Conservation (phyloP, 2,329 filamentous ascomycete genomes). For the Neofusicoccum cordaticola region DNA sequence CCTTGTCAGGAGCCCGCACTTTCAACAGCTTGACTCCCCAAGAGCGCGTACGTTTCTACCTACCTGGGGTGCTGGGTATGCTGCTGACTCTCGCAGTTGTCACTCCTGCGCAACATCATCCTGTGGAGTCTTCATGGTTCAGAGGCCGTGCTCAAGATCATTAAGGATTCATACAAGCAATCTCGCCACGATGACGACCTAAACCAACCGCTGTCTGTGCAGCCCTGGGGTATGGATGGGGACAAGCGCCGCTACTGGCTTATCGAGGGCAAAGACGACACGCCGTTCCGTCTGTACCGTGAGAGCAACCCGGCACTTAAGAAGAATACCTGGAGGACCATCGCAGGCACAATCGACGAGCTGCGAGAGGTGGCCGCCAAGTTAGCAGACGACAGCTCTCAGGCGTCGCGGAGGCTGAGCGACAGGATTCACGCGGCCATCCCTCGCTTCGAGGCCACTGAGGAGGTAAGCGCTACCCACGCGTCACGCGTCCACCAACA, state of each 20-base stretch:
- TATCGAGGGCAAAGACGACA: conserved; percentile 91
- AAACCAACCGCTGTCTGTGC: conserved; percentile 85
- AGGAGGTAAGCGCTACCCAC: conserved; percentile 62
- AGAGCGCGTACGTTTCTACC: conserved; percentile 65
- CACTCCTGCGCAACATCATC: conserved; percentile 76
- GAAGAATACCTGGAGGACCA: conserved; percentile 85
- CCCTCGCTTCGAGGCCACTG: conserved; percentile 86
- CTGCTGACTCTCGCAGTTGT: conserved; percentile 58
- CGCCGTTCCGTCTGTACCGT: conserved; percentile 86
- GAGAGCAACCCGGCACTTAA: conserved; percentile 81
- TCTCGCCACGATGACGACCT: conserved; percentile 71
- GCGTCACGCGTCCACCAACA: neutral
- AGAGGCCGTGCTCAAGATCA: conserved; percentile 73
- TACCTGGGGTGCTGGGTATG: neutral
- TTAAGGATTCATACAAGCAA: conserved; percentile 87
- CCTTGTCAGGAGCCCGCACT: conserved; percentile 72
- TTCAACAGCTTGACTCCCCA: conserved; percentile 81
- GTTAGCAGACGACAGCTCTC: conserved; percentile 74
- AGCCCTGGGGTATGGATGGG: conserved; percentile 85
- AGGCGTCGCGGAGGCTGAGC: conserved; percentile 73
- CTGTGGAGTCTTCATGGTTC: conserved; percentile 89
- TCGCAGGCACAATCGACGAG: conserved; percentile 88
- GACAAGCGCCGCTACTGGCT: conserved; percentile 92
- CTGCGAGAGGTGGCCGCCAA: conserved; percentile 72
- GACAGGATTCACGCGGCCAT: conserved; percentile 76